A percentile compares a stretch with the other conserved stretches of the same genome.
Evolutionary conservation across 345 rosid genomes (phyloP).

Genomic region (Murraya koenigii): DNA sequence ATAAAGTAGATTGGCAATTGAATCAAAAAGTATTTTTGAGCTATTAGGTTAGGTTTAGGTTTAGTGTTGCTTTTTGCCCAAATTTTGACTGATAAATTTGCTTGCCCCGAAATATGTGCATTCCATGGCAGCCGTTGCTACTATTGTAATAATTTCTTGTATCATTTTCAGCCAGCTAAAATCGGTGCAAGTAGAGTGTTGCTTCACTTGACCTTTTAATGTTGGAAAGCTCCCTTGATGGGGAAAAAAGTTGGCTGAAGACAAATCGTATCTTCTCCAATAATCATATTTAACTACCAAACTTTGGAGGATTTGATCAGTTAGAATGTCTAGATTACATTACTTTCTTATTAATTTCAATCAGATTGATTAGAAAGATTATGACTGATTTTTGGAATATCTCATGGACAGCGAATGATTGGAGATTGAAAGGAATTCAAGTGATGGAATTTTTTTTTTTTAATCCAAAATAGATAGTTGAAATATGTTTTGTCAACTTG

Average conservation of each 20-base stretch:
- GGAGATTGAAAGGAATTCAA: background rate
- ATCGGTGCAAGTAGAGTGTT: background rate
- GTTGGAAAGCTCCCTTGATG: slow-evolving; percentile 1
- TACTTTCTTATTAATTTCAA: background rate
- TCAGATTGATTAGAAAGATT: background rate
- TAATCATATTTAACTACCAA: slow-evolving; percentile 1
- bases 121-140: too few relatives aligned
- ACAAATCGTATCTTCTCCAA: slow-evolving; percentile 1
- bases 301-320: slow-evolving; percentile 7
- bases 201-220: background rate
- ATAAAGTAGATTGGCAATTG: too few relatives aligned
- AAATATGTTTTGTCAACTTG: background rate
- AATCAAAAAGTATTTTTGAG: too few relatives aligned
- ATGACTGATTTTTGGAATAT: background rate
- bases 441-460: background rate
- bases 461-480: background rate
- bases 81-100: too few relatives aligned
- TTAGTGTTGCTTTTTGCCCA: too few relatives aligned
- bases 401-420: background rate
- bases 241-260: background rate
- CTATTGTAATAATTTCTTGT: too few relatives aligned
- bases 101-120: too few relatives aligned
- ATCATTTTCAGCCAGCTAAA: too few relatives aligned
- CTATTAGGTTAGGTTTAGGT: too few relatives aligned
- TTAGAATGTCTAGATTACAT: slow-evolving; percentile 2